Conservation (phyloP, 441 rosid species). For the Kokia cookei region DNA sequence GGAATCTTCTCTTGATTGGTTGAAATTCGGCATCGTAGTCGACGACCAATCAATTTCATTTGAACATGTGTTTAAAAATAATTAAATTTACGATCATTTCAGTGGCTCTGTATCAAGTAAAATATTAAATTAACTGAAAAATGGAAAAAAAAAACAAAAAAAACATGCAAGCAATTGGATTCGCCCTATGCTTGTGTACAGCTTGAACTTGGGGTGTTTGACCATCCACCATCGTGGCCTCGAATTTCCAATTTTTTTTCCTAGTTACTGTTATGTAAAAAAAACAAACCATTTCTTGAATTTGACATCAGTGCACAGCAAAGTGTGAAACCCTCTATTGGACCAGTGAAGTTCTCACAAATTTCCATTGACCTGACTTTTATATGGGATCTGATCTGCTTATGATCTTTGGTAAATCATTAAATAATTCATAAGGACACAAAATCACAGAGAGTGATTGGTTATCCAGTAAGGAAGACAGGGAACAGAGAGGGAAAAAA, state of each 20-base stretch:
- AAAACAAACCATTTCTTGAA: neutral
- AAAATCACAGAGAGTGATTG: neutral
- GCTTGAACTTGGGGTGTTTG: neutral
- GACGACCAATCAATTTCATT: neutral
- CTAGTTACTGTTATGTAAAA: neutral
- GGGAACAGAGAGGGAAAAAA: neutral
- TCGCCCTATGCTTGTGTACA: neutral
- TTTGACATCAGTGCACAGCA: neutral
- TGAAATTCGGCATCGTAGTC: neutral
- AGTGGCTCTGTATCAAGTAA: too few relatives aligned
- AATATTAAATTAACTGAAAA: neutral
- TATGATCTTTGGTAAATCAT: too few relatives aligned
- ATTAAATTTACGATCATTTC: neutral
- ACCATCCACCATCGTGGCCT: neutral
- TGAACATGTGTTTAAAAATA: neutral
- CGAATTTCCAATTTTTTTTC: neutral
- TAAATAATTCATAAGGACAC: neutral
- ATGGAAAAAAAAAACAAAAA: neutral
- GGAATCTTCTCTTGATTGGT: neutral
- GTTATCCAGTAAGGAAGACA: neutral
- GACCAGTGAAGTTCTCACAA: neutral
- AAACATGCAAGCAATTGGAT: neutral
- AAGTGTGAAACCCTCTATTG: neutral
- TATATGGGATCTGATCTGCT: too few relatives aligned
- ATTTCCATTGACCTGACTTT: neutral